Conservation (phyloP, 2,329 filamentous ascomycete genomes). For the Neonectria coccinea region DNA sequence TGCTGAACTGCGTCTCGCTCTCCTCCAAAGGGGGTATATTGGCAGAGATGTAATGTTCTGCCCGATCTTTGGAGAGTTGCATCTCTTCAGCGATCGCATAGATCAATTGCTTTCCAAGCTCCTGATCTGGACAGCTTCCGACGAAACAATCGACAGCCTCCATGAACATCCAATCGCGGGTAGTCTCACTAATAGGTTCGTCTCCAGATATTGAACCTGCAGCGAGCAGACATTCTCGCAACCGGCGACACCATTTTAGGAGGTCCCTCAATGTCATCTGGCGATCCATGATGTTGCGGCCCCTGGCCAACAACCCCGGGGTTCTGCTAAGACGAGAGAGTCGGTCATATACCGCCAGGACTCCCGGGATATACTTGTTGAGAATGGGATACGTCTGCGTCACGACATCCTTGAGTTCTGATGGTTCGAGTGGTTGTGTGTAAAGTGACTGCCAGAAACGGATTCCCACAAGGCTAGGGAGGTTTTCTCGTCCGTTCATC, state of each 20-base stretch:
- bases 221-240: constrained; percentile 73
- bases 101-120: constrained; percentile 70
- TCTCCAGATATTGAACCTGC: constrained; percentile 73
- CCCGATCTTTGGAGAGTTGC: constrained; percentile 84
- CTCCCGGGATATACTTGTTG: constrained; percentile 68
- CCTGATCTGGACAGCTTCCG: constrained; percentile 77
- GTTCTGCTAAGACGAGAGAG: constrained; percentile 65
- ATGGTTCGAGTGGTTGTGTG: constrained; percentile 72
- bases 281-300: constrained; percentile 59
- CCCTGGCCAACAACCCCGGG: constrained; percentile 47
- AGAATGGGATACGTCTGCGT: constrained; percentile 77
- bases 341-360: constrained; percentile 69
- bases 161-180: constrained; percentile 87
- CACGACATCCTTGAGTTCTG: constrained; percentile 82
- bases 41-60: constrained; percentile 79
- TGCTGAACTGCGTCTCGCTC: constrained; percentile 65
- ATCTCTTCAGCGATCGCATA: constrained; percentile 85
- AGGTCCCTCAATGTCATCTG: constrained; percentile 81
- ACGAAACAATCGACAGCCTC: constrained; percentile 95
- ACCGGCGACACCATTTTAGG: constrained; percentile 88
- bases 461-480: constrained; percentile 82
- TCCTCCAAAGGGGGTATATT: constrained; percentile 79
- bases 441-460: constrained; percentile 87
- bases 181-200: constrained; percentile 78
- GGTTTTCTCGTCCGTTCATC: constrained; percentile 72